A percentile compares a stretch with the other conserved stretches of the same genome.
Conservation (phyloP, 768 basidiomycete species). For the Tricholoma saponaceum region DNA sequence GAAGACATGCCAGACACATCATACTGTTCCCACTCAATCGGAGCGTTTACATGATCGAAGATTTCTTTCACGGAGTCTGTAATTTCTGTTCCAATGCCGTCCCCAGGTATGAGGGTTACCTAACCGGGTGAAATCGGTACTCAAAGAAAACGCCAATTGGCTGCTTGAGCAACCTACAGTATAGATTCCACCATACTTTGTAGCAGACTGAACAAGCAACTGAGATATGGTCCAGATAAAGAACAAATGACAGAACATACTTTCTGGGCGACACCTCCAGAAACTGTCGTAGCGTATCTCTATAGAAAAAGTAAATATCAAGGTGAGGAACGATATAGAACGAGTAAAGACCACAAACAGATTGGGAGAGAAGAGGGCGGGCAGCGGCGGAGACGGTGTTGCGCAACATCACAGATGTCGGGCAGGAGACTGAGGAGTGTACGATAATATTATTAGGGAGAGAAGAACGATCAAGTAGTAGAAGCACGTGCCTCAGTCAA, state of each 20-base stretch:
- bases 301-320: constrained; percentile 20
- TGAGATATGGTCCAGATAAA: constrained; percentile 8
- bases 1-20: constrained; percentile 96
- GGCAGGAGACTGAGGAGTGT: constrained; percentile 18
- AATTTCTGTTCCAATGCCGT: constrained; percentile 96
- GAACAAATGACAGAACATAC: constrained; percentile 37
- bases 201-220: constrained; percentile 52
- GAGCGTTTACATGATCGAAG: constrained; percentile 95
- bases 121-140: constrained; percentile 31
- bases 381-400: constrained; percentile 53
- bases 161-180: constrained; percentile 50
- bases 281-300: constrained; percentile 71
- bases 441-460: constrained; percentile 3
- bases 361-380: constrained; percentile 48
- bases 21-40: constrained; percentile 99
- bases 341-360: constrained; percentile 36
- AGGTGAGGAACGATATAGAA: not conserved
- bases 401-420: constrained; percentile 56
- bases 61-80: constrained; percentile 99
- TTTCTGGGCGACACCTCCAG: constrained; percentile 68
- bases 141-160: constrained; percentile 1
- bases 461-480: constrained; percentile 3
- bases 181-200: constrained; percentile 91
- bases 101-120: constrained; percentile 97
- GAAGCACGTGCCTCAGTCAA: constrained; percentile 6